Percentiles rank a stretch among this genome's conserved stretches.
Evolutionary conservation across 164 flowering plant genomes (phyloP).

Genomic region (Dillenia suffruticosa): DNA sequence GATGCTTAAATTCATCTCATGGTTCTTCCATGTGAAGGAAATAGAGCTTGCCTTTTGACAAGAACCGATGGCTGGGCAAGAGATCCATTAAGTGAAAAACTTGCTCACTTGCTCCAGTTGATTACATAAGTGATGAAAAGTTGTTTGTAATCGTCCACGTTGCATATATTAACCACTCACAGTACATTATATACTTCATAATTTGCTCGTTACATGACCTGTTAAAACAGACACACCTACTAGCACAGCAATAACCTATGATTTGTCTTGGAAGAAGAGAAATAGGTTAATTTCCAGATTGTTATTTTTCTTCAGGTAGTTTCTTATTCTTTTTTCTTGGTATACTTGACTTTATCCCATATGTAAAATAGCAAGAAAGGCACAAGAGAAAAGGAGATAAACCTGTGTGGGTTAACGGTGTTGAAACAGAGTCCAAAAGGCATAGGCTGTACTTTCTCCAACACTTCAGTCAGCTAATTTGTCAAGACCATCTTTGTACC

Average conservation of each 20-base stretch:
- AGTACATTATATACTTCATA: constrained; percentile 82
- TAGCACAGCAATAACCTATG: constrained; percentile 81
- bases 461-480: constrained; percentile 79
- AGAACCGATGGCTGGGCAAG: constrained; percentile 68
- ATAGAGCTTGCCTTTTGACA: constrained; percentile 49
- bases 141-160: constrained; percentile 96
- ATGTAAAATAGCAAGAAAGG: too few species aligned
- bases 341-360: too few species aligned
- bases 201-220: constrained; percentile 80
- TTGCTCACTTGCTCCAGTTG: constrained; percentile 97
- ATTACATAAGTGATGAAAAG: constrained; percentile 81
- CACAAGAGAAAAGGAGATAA: too few species aligned
- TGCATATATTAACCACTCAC: constrained; percentile 91
- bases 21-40: neutral
- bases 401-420: constrained; percentile 89
- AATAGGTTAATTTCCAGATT: too few species aligned
- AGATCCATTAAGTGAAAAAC: constrained; percentile 92
- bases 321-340: too few species aligned
- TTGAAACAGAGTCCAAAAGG: constrained; percentile 83
- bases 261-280: neutral
- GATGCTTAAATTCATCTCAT: too few species aligned
- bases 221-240: constrained; percentile 76
- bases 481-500: constrained; percentile 66
- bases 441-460: constrained; percentile 85
- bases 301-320: too few species aligned